A percentile compares a stretch with the other conserved stretches of the same genome.
phyloP scores from a whole-genome alignment of 345 rosid species.

The Alliaria petiolata region DNA sequence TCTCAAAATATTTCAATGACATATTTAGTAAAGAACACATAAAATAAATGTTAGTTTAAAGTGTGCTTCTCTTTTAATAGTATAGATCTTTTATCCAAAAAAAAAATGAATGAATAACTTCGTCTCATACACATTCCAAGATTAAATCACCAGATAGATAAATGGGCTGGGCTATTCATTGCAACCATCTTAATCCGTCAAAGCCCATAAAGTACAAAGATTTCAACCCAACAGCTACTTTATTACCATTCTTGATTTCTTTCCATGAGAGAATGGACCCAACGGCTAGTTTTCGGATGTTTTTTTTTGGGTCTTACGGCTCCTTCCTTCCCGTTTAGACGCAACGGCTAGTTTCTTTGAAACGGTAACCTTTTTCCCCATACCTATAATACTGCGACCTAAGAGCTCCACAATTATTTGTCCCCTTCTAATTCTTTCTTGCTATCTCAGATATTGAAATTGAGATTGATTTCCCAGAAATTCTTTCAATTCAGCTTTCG shows the following conservation, averaged over 20 bases:
- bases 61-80: too few species aligned
- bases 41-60: too few species aligned
- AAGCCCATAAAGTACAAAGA: slow-evolving; percentile 3
- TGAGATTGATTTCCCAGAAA: not conserved
- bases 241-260: too few species aligned
- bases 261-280: too few species aligned
- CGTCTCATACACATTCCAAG: too few species aligned
- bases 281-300: slow-evolving; percentile 11
- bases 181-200: not conserved
- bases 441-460: not conserved
- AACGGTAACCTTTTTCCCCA: not conserved
- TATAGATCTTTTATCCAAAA: too few species aligned
- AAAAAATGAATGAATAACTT: too few species aligned
- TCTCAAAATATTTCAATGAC: too few species aligned
- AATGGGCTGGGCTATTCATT: slow-evolving; percentile 1
- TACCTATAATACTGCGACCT: not conserved
- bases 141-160: not conserved
- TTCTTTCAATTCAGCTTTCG: not conserved
- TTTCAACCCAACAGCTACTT: not conserved
- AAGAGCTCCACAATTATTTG: not conserved
- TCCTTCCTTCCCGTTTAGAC: not conserved
- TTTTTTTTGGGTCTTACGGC: too few species aligned
- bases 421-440: not conserved
- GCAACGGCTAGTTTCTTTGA: slow-evolving; percentile 6
- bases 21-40: too few species aligned